Percentiles rank a stretch among this genome's conserved stretches.
Conservation (phyloP, 2,329 filamentous ascomycete genomes). For the Xenoacremonium recifei region DNA sequence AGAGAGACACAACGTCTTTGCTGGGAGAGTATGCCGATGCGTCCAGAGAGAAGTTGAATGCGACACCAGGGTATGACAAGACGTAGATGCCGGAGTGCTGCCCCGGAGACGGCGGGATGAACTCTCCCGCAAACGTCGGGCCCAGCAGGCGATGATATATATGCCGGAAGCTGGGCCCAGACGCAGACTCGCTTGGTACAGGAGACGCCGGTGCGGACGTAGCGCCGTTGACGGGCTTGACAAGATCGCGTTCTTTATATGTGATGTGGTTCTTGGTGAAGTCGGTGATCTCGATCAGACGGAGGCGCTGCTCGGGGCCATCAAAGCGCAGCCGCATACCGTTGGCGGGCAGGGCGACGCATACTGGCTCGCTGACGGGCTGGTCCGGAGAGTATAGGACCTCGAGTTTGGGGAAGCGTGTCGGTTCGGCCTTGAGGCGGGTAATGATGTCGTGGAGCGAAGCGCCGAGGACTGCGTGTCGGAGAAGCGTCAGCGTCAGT, state of each 20-base stretch:
- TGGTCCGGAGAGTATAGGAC: conserved; percentile 73
- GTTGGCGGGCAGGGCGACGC: conserved; percentile 77
- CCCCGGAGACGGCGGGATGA: conserved; percentile 62
- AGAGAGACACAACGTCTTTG: conserved; percentile 80
- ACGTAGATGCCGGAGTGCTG: conserved; percentile 73
- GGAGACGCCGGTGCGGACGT: conserved; percentile 34
- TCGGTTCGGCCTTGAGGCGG: conserved; percentile 82
- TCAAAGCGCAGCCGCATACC: conserved; percentile 91
- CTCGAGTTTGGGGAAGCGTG: conserved; percentile 79
- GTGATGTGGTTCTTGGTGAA: conserved; percentile 82
- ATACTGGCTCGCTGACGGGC: conserved; percentile 73
- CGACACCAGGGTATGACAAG: conserved; percentile 90
- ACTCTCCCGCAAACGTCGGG: conserved; percentile 92
- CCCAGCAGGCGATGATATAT: conserved; percentile 94
- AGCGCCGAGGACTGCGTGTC: conserved; percentile 72
- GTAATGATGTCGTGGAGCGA: conserved; percentile 89
- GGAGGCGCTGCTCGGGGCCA: conserved; percentile 85
- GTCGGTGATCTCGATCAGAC: conserved; percentile 86
- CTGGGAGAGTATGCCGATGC: conserved; percentile 70
- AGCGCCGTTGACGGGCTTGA: conserved; percentile 58
- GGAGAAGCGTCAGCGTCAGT: not conserved
- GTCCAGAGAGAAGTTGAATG: conserved; percentile 84
- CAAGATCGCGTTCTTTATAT: conserved; percentile 77
- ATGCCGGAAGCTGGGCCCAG: conserved; percentile 77
- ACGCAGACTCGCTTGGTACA: conserved; percentile 29